Base-by-base conservation (phyloP, 257 asterid genomes). In the Rauvolfia tetraphylla region DNA sequence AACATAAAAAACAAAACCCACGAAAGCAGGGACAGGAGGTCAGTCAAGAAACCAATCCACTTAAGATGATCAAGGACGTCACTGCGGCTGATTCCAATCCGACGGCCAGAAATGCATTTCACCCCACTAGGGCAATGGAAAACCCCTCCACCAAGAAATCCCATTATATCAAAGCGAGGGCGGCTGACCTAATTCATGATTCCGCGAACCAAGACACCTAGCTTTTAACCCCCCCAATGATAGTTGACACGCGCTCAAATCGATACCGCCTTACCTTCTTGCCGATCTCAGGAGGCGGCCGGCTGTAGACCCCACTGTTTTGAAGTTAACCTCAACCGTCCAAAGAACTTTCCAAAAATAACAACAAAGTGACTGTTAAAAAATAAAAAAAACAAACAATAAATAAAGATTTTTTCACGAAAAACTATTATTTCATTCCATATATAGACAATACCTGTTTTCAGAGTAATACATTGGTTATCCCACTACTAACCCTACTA, bases 111-210 rank as follows among this genome's bases (percentile, higher is more conserved):
- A 80, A 42, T 36, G 44, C 70, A 7, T 2, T 44, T 58, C 79
- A 66, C 75, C 85, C 85, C 85, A 81, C 82, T 22, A 42, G 22
- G 62, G 68, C 83, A 56, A 71, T 77, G 38, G 46, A 46, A 51
- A 74, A 85, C 75, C 90, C 87, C 88, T 80, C 86, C 87, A 83
- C 90, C 88, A 82, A 84, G 89, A 76, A 87, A 87, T 81, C 68
- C 75, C 67, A 79, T 76, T 9, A 38, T 27, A 56, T 56, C 72
- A 22, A 67, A 67, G 51, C 42, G 75, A 75, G 85, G 87, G 72
- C 86, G 84, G 87, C 86, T 78, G 83, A 84, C 93, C 88, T 41
- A 84, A 76, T 65, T 76, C 54, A 39, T 48, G 41, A 80, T 85
- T 84, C 83, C 86, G 79, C 72, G 77, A 83, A 80, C 74, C 83